Evolutionary conservation across 805 yeast genomes (phyloP), one percentile per base, ranked within the genome.

Genomic region (Suhomyces prunicola): DNA sequence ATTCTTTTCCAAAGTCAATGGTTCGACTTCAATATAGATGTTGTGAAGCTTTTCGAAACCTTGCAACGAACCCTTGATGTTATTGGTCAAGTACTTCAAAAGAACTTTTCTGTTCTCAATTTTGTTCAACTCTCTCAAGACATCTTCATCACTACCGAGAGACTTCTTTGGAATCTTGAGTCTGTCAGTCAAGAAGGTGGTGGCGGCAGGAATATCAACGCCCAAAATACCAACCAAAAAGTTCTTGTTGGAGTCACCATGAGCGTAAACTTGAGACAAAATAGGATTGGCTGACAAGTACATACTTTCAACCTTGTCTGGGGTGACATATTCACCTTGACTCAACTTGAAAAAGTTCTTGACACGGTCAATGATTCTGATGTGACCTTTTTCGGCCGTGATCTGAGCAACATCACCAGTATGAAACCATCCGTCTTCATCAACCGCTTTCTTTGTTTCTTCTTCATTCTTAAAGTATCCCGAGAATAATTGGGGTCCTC

Each of bases 301-400:
- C 17, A 48, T 46, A 51, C 63, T 67, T 52, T 67, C 71, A 29
- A 67, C 57, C 60, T 67, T 66, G 46, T 67, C 71, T 7, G 71
- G 71, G 9, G 70, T 63, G 17, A 67, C 64, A 50, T 67, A 67
- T 56, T 67, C 71, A 46, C 71, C 71, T 44, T 67, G 71, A 12
- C 67, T 56, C 60, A 67, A 65, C 59, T 67, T 67, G 63, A 67
- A 67, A 55, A 67, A 67, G 62, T 67, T 67, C 64, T 67, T 67
- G 47, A 67, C 70, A n/a, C 71, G 57, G 56, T 67, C 71, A 42
- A 66, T 59, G 41, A 67, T 67, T 46, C 53, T 57, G 33, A 67
- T 55, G 8, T 60, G 59, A 5, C 71, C 71, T 1, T 55, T 56
- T 13, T 44, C 39, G 47, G 17, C 9, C 29, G 26, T 23, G 46